Evolutionary conservation across 2,329 filamentous ascomycete genomes (phyloP).

Genomic region (Diaporthe citri): DNA sequence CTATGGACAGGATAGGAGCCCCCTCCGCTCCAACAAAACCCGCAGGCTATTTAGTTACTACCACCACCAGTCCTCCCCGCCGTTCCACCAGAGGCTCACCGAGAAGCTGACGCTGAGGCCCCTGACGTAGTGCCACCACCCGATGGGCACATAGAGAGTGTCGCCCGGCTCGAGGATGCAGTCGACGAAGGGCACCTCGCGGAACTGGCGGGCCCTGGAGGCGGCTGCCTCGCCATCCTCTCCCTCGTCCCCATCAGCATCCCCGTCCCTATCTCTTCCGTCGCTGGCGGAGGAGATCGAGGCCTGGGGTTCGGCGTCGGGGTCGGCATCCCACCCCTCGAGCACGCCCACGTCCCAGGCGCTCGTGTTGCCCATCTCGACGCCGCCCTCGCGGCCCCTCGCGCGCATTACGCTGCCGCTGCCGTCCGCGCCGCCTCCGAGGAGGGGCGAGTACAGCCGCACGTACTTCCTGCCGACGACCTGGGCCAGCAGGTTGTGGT

Average conservation of each 20-base stretch:
- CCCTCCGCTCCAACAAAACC: neutral
- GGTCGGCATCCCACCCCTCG: conserved; percentile 67
- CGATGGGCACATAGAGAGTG: conserved; percentile 87
- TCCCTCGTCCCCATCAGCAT: conserved; percentile 41
- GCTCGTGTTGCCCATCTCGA: conserved; percentile 96
- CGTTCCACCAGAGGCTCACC: conserved; percentile 97
- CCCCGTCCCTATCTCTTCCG: conserved; percentile 40
- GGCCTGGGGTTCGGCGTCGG: no score
- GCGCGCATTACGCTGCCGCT: conserved; percentile 64
- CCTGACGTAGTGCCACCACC: conserved; percentile 98
- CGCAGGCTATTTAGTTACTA: neutral
- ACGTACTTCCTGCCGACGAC: conserved; percentile 93
- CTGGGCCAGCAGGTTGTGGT: conserved; percentile 92
- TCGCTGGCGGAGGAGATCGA: neutral
- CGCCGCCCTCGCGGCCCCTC: conserved; percentile 72
- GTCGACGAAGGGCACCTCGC: conserved; percentile 76
- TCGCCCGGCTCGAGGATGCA: conserved; percentile 85
- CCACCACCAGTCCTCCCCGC: conserved; percentile 35
- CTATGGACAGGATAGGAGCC: neutral
- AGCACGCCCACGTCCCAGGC: conserved; percentile 79
- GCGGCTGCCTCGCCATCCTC: neutral
- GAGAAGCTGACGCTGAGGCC: conserved; percentile 90
- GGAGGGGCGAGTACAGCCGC: conserved; percentile 81
- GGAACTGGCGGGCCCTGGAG: conserved; percentile 61
- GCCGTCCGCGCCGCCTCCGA: conserved; percentile 41